A percentile compares a stretch with the other conserved stretches of the same genome.
phyloP scores from a whole-genome alignment of 2,329 filamentous ascomycete genomes.

The Scopulariopsis brevicaulis region DNA sequence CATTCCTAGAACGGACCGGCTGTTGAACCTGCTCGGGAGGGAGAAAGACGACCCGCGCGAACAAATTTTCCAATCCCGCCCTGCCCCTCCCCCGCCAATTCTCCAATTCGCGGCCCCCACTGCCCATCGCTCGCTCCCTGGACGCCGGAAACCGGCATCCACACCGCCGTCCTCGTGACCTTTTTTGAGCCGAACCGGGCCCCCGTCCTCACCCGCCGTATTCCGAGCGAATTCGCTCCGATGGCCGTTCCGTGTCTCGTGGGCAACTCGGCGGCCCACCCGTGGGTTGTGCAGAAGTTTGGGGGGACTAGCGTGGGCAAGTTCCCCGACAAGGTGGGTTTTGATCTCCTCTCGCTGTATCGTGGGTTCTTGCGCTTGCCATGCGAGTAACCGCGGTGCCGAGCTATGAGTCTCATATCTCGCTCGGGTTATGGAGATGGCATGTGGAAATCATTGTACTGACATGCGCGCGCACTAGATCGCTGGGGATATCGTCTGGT shows the following conservation, averaged over 20 bases:
- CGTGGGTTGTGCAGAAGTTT: conserved; percentile 90
- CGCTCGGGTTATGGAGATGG: background rate
- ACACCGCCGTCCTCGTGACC: background rate
- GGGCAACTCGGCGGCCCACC: conserved; percentile 10
- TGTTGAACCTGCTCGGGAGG: no score
- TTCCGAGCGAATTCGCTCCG: background rate
- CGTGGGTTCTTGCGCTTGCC: background rate
- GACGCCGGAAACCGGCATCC: background rate
- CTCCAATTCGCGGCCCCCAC: background rate
- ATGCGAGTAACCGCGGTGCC: background rate
- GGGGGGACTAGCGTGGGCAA: conserved; percentile 94
- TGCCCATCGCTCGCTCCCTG: background rate
- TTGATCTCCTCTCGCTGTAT: background rate
- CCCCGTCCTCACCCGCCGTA: background rate
- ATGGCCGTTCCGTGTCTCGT: background rate
- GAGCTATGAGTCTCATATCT: background rate
- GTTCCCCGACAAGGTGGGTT: conserved; percentile 59
- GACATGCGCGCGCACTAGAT: conserved; percentile 17
- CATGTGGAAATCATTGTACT: background rate
- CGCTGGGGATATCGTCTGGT: conserved; percentile 30
- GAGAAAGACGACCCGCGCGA: no score
- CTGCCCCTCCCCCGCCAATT: background rate
- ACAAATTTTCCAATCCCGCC: background rate
- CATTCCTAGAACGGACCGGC: background rate
- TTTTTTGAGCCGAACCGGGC: background rate